Base-by-base conservation (phyloP, 1,139 yeast genomes). In the Suhomyces choctaworum region DNA sequence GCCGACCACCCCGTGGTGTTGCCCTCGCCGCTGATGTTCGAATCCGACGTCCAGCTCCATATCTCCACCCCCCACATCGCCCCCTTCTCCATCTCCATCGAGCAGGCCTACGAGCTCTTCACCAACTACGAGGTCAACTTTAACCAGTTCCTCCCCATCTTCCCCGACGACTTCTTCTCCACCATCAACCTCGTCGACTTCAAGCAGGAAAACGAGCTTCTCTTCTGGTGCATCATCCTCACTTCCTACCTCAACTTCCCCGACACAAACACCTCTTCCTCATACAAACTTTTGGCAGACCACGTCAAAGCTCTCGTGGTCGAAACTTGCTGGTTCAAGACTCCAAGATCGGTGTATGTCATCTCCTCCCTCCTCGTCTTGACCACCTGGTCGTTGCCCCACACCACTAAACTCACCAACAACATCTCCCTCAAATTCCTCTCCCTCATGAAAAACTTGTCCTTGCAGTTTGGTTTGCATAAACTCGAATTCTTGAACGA, bases 351-450 rank as follows among this genome's bases (percentile, higher is more conserved):
- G 16, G 63, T 70, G 12, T 68, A 66, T 42, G 62, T 69, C 7
- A 50, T 70, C 20, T 57, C 66, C 6, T 60, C 75, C 3, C 57
- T 70, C 31, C 53, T 70, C 28, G 60, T 70, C 17, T 58, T 70
- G 36, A 70, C 76, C 7, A 68, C 75, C 3, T 70, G 76, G 76
- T 72, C 75, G n/a, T 54, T 70, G 24, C 75, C 74, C 5, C 54
- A 54, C 19, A 45, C 51, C 13, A 57, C 58, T 35, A 62, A 60
- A 29, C 50, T 64, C 21, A 57, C 61, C 24, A 70, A 68, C 38
- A 62, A 66, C 44, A 47, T 65, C 16, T 56, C 69, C 2, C 50
- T 70, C 31, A 70, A 68, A 42, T 70, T 64, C 45, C 51, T 67
- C 15, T 61, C 73, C 6, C 56, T 68, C 25, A 65, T 69, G 68